Conservation (phyloP, 441 rosid genomes). For the Populus hybrid region DNA sequence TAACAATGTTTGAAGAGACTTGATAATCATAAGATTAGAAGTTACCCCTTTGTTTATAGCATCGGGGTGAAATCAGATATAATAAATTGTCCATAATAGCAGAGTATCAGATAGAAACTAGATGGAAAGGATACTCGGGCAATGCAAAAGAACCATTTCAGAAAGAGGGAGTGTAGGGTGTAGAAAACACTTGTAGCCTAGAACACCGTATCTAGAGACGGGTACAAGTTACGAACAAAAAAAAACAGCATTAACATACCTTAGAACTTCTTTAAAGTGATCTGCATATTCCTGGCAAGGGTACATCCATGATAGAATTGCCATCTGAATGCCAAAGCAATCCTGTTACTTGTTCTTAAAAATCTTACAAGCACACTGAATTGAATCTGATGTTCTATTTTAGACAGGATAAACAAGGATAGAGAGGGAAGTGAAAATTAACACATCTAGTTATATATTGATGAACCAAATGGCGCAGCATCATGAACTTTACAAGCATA, state of each 20-base stretch:
- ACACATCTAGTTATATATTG: neutral
- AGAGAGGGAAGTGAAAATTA: neutral
- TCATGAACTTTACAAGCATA: neutral
- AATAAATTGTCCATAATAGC: neutral
- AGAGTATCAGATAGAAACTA: conserved; percentile 8
- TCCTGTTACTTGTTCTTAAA: conserved; percentile 5
- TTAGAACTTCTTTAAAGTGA: conserved; percentile 85
- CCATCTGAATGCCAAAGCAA: conserved; percentile 57
- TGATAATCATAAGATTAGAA: neutral
- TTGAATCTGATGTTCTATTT: neutral
- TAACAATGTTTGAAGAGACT: too few species aligned
- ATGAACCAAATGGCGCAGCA: neutral
- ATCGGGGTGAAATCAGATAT: neutral
- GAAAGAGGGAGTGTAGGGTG: too few species aligned
- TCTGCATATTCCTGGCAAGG: conserved; percentile 96
- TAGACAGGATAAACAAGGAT: neutral
- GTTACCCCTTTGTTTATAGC: neutral
- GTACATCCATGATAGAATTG: conserved; percentile 79
- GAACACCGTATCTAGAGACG: neutral
- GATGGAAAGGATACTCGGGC: neutral
- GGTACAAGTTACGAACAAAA: neutral
- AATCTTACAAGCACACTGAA: too few species aligned
- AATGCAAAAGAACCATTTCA: too few species aligned
- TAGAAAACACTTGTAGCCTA: neutral
- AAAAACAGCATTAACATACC: conserved; percentile 34